phyloP scores from a whole-genome alignment of 768 basidiomycete species.

The Russula sp. region DNA sequence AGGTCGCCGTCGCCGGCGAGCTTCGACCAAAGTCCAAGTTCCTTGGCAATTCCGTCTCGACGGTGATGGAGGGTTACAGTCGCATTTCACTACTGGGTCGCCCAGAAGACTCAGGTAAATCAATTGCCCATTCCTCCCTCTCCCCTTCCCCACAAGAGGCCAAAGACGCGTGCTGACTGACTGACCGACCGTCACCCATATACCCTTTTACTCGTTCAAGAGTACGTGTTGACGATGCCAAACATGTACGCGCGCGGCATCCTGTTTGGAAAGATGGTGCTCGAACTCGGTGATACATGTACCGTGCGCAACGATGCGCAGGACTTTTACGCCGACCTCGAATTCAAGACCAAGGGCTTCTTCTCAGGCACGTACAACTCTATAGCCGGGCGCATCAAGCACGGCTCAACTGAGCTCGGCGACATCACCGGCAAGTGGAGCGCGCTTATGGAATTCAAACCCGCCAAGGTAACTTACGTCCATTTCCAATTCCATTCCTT shows the following conservation, averaged over 20 bases:
- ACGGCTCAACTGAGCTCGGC: slow-evolving; percentile 62
- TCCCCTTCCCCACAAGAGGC: not conserved
- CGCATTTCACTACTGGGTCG: slow-evolving; percentile 77
- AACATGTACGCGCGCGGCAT: slow-evolving; percentile 95
- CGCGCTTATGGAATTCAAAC: slow-evolving; percentile 82
- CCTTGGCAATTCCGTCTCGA: slow-evolving; percentile 94
- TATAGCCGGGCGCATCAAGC: slow-evolving; percentile 75
- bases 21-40: slow-evolving; percentile 94
- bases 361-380: slow-evolving; percentile 97
- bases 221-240: slow-evolving; percentile 92
- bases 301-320: slow-evolving; percentile 79
- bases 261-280: slow-evolving; percentile 89
- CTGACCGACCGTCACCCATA: too few relatives aligned
- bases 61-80: slow-evolving; percentile 95
- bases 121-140: slow-evolving; percentile 33
- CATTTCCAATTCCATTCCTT: too few relatives aligned
- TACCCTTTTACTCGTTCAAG: slow-evolving; percentile 44
- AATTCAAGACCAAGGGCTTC: slow-evolving; percentile 99
- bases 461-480: slow-evolving; percentile 49
- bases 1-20: slow-evolving; percentile 84
- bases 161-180: not conserved
- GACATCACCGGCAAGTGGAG: slow-evolving; percentile 92
- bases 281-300: slow-evolving; percentile 91
- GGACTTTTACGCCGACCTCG: slow-evolving; percentile 73
- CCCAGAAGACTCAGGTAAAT: slow-evolving; percentile 78